phyloP scores from a whole-genome alignment of 129 eudicot genomes.

The Tagetes patula region DNA sequence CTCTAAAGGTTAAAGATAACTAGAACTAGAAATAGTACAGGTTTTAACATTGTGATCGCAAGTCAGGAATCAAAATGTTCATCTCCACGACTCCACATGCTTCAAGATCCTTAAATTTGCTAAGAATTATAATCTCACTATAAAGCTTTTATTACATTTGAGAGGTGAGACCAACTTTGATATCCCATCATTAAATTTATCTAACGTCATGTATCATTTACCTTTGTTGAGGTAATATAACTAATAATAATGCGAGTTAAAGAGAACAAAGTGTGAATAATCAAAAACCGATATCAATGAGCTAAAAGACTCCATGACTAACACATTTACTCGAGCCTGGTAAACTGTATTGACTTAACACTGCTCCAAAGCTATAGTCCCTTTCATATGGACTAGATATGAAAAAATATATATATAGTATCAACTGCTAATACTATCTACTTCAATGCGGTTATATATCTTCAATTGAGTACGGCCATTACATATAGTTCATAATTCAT shows the following conservation, averaged over 20 bases:
- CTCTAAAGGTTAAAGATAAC: neutral
- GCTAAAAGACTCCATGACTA: neutral
- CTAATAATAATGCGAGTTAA: neutral
- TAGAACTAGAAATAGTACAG: neutral
- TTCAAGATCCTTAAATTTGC: neutral
- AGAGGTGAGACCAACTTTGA: neutral
- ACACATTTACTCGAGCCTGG: neutral
- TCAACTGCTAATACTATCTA: neutral
- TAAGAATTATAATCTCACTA: constrained; percentile 5
- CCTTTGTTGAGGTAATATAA: constrained; percentile 1
- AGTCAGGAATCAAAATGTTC: neutral
- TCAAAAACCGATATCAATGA: neutral
- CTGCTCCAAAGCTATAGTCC: no score
- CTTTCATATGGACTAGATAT: neutral
- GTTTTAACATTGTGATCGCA: neutral
- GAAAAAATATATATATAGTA: neutral
- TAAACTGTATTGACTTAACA: neutral
- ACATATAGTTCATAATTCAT: no score
- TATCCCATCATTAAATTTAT: neutral
- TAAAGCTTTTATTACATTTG: neutral
- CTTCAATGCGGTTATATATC: neutral
- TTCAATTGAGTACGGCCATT: neutral
- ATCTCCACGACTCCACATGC: neutral
- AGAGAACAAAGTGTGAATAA: neutral
- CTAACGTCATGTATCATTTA: neutral